Evolutionary conservation across 495 filamentous ascomycete genomes (phyloP), one percentile per base, ranked within the genome.

Genomic region (Xylaria curta): DNA sequence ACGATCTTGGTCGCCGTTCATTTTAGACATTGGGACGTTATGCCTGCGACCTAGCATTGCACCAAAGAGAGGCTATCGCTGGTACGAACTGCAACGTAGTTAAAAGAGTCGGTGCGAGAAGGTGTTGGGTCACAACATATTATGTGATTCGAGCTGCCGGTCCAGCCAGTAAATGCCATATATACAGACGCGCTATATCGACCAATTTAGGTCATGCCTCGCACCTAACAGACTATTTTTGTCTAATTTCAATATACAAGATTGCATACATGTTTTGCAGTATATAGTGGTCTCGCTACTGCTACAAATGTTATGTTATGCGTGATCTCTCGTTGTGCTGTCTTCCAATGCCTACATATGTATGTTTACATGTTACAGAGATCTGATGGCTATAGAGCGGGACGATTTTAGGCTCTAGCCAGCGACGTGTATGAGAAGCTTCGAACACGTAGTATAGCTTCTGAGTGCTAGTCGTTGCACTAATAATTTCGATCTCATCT

Each of bases 1-100:
- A 15, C 21, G 19, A 38, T 24, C 38, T 24, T 62, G 33, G 38
- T 62, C 36, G 60, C 60, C 36, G 60, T 62, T 42, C 60, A 62
- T 62, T 38, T 62, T 12, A 44, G 17, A 42, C 15, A 26, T n/a
- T 62, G 60, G 21, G 60, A 26, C 60, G 5, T 44, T 5, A 40
- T 38, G 36, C 36, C 3, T 4, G 13, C 21, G 38, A 40, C 3
- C 38, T 36, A 9, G 4, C 26, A 62, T 44, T 42, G 33, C 38
- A 40, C 59, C 36, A 10, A 26, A n/a, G 3, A 62, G 21, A 24
- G 13, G 12, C n/a, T 38, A 42, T 62, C 21, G 21, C 12, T 10
- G 13, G 59, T 9, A 38, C 60, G 12, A 21, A 42, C 42, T 28
- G 19, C 10, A 36, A 38, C 24, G 5, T 21, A 36, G 8, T n/a